These are phyloP conservation scores for Zalaria obscura DNA, from an alignment of 2,329 filamentous ascomycete genomes.

Conservation along the genomic window DNA sequence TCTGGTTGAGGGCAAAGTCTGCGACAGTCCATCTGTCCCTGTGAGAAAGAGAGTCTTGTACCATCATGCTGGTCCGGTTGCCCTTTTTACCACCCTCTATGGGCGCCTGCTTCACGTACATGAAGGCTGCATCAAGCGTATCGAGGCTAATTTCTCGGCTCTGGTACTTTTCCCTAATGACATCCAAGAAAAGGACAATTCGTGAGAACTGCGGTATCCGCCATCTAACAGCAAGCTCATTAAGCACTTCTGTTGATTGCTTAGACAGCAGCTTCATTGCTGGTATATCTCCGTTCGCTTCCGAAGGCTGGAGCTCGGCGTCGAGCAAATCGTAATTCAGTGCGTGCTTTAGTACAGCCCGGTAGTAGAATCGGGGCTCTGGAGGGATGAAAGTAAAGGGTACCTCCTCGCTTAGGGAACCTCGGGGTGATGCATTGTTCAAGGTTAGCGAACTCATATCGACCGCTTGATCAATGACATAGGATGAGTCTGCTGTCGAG, in stretches of 20 bases:
- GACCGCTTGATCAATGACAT: slow-evolving; percentile 52
- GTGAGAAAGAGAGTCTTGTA: slow-evolving; percentile 31
- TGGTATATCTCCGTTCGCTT: slow-evolving; percentile 32
- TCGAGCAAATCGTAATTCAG: slow-evolving; percentile 48
- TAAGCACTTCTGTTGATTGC: slow-evolving; percentile 67
- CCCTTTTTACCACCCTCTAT: slow-evolving; percentile 47
- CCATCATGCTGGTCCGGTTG: slow-evolving; percentile 34
- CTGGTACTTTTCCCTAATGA: slow-evolving; percentile 69
- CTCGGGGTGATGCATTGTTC: slow-evolving; percentile 29
- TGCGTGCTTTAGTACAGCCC: slow-evolving; percentile 65
- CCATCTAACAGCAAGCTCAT: slow-evolving; percentile 79
- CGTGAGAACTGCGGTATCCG: slow-evolving; percentile 73
- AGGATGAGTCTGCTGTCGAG: slow-evolving; percentile 26
- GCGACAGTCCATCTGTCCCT: slow-evolving; percentile 35
- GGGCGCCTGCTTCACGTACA: slow-evolving; percentile 59
- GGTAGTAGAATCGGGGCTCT: slow-evolving; percentile 71
- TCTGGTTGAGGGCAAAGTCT: slow-evolving; percentile 49
- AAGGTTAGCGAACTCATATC: slow-evolving; percentile 54
- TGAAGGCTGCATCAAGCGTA: slow-evolving; percentile 71
- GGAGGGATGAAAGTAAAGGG: slow-evolving; percentile 82
- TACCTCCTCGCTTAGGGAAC: slow-evolving; percentile 33
- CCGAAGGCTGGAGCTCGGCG: slow-evolving; percentile 34
- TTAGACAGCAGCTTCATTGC: slow-evolving; percentile 50
- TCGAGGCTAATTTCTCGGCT: slow-evolving; percentile 70
- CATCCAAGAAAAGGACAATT: slow-evolving; percentile 69